Base-by-base conservation (phyloP, 2,329 filamentous ascomycete species). In the Fusarium sp. region DNA sequence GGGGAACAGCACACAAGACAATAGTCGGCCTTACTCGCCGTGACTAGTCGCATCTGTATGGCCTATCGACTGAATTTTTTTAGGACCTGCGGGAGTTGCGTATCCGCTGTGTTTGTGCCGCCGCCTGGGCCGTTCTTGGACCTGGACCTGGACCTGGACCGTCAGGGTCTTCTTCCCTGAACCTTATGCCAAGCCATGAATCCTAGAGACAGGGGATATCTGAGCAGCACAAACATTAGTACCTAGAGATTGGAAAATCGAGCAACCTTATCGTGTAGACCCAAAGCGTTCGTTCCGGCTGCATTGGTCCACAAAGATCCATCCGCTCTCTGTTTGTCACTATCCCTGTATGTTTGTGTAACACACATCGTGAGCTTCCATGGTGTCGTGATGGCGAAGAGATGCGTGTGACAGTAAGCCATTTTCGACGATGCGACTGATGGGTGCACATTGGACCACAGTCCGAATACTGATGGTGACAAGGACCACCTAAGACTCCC, bases 281-380 rank as follows among this genome's bases (percentile, higher is more conserved):
- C 61, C 60, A 62, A 64, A 70, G 54, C 42, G 63, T 66, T 60
- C 69, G 63, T 60, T 58, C 64, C 51, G 67, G 54, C 33, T 69
- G 56, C 51, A 72, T 58, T 55, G 68, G 72, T 75, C 67, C 74
- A 77, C 75, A 63, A 69, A 69, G 69, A 77, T 78, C 75, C 68
- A 75, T 75, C 66, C 47, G 52, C 58, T 47, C 57, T 75, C 51
- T 56, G 48, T 70, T 69, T 77, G 73, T 59, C 70, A 54, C 31
- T 55, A 78, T 69, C 73, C 73, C 62, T 75, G 64, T 69, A 24
- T 49, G 60, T 75, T 72, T 64, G 64, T 69, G 75, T 75, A 72
- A 70, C 76, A 77, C 69, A 68, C 57, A 55, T 57, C 61, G 66
- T 54, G 64, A 72, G 56, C 49, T 54, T 71, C 62, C 26, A 54